phyloP scores from a whole-genome alignment of 1,284 basidiomycete species.

The Kwoniella shivajii region DNA sequence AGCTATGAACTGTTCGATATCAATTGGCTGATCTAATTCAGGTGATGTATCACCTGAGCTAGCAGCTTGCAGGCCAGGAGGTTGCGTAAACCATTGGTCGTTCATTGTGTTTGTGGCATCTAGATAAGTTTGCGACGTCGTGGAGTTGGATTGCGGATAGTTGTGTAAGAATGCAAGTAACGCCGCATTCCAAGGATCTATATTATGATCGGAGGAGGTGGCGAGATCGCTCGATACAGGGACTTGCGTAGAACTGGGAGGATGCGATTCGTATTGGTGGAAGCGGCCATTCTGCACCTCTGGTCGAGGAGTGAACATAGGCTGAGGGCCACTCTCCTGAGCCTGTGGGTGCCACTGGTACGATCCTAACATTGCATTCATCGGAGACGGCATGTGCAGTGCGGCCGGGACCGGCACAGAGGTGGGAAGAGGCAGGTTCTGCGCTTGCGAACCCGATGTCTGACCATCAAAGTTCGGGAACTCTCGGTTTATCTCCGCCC shows the following conservation, averaged over 20 bases:
- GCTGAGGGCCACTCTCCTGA: neutral
- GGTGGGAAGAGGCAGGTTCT: too few relatives aligned
- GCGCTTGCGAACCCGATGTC: too few relatives aligned
- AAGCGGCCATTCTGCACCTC: too few relatives aligned
- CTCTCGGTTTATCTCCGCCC: too few relatives aligned
- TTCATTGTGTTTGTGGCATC: slow-evolving; percentile 1
- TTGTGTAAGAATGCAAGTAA: neutral
- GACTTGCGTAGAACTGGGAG: too few relatives aligned
- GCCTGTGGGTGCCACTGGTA: neutral
- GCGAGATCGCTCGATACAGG: too few relatives aligned
- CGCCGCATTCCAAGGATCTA: neutral
- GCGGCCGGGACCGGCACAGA: too few relatives aligned
- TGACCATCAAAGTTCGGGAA: too few relatives aligned
- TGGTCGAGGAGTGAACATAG: neutral
- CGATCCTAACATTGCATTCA: neutral
- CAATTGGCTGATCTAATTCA: slow-evolving; percentile 2
- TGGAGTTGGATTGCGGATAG: neutral
- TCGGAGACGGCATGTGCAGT: too few relatives aligned
- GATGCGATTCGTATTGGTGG: too few relatives aligned
- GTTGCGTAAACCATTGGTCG: neutral
- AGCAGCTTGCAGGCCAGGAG: neutral
- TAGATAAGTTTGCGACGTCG: neutral
- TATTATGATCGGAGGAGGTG: neutral
- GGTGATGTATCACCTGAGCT: slow-evolving; percentile 4
- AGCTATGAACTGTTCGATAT: slow-evolving; percentile 11